phyloP scores from a whole-genome alignment of 208 protist genomes.

The Willaertia magna region DNA sequence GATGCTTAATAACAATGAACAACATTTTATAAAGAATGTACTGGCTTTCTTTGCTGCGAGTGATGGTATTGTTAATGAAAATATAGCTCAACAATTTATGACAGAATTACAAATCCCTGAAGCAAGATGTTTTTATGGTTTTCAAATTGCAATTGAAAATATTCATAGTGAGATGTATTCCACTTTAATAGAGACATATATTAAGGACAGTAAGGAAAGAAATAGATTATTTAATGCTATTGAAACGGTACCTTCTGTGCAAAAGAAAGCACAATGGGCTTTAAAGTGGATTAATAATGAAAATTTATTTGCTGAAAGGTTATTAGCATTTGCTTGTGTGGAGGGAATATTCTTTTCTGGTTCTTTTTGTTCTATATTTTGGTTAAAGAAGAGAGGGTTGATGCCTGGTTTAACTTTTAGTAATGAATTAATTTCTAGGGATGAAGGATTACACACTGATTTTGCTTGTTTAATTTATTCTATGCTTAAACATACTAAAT shows the following conservation, averaged over 20 bases:
- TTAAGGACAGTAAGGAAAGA: slow-evolving; percentile 80
- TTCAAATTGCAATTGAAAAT: slow-evolving; percentile 98
- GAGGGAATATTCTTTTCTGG: slow-evolving; percentile 99
- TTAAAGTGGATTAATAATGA: slow-evolving; percentile 51
- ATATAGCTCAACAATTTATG: slow-evolving; percentile 87
- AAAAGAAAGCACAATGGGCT: slow-evolving; percentile 96
- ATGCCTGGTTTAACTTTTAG: slow-evolving; percentile 97
- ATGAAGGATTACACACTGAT: slow-evolving; percentile 96
- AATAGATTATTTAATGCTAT: slow-evolving; percentile 85
- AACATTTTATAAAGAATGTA: slow-evolving; percentile 95
- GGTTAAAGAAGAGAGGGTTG: slow-evolving; percentile 97
- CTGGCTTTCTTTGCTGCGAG: slow-evolving; percentile 96
- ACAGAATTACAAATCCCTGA: slow-evolving; percentile 94
- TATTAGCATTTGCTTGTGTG: slow-evolving; percentile 94
- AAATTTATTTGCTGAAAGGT: slow-evolving; percentile 78
- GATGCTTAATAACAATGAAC: slow-evolving; percentile 80
- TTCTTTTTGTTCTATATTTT: slow-evolving; percentile 97
- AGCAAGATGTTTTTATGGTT: slow-evolving; percentile 94
- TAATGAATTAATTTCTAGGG: slow-evolving; percentile 96
- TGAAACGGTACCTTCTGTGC: slow-evolving; percentile 85
- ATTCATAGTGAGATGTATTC: slow-evolving; percentile 91
- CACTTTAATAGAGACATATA: slow-evolving; percentile 87
- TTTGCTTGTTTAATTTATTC: slow-evolving; percentile 94
- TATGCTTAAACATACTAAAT: slow-evolving; percentile 72
- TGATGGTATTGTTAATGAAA: slow-evolving; percentile 98